Evolutionary conservation across 305 asterid genomes (phyloP), one percentile per base, ranked within the genome.

Genomic region (Fraxinus greggii): DNA sequence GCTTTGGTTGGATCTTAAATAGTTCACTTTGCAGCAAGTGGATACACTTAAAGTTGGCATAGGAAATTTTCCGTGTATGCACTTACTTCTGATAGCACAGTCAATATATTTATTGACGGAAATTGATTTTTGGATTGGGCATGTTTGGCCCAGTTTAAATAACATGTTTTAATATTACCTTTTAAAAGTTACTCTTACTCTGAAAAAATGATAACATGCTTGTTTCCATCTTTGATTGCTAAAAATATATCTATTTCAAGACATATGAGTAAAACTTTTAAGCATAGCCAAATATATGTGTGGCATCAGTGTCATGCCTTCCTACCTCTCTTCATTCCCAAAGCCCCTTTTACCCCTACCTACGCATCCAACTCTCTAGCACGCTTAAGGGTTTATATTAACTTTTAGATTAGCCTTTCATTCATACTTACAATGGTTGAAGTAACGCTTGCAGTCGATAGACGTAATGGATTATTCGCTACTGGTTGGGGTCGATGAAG

Each of bases 381-480:
- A 65, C 35, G 40, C 40, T 31, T 5, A 17, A 13, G 75, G 76
- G 3, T 70, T 29, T 9, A 31, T 70, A 70, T 31, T 32, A 17
- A 70, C 45, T 70, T 29, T 70, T 32, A 7, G 40, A 32, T n/a
- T 70, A 17, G 12, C 42, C 76, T 70, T 69, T 70, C 45, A 17
- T 72, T 15, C n/a, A 5, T 32, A 6, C 76, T 72, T 31, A 72
- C 19, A 72, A 1, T 31, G 76, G 13, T 32, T 72, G 76, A 72
- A 33, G 32, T 72, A 72, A 72, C 12, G 3, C 19, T 72, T 80
- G 86, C 95, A 93, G 98, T 87, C 95, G 1, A 85, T 93, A 35
- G 92, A 90, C 84, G 97, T 91, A 12, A 93, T 92, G 97, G 97
- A 92, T 78, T 93, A 93, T 79, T 93, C 97, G 0, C 83, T 93